Evolutionary conservation across 192 early-diverging fungal species (phyloP).

Genomic region (Backusella sp.): DNA sequence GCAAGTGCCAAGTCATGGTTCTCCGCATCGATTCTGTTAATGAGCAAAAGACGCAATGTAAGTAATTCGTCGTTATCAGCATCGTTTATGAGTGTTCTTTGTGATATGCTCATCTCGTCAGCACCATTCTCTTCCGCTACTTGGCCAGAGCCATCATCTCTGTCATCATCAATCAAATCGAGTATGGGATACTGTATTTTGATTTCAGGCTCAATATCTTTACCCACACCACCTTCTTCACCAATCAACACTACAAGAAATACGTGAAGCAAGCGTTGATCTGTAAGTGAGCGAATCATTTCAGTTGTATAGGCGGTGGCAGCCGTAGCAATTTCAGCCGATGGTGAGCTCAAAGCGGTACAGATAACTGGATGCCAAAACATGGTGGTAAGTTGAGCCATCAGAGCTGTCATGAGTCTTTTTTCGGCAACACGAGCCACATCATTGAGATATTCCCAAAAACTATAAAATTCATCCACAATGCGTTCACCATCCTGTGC

Average conservation of each 20-base stretch:
- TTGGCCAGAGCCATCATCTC: neutral
- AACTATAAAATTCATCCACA: slow-evolving; percentile 39
- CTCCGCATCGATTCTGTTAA: slow-evolving; percentile 33
- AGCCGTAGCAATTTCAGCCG: slow-evolving; percentile 27
- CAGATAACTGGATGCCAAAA: slow-evolving; percentile 41
- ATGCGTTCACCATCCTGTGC: slow-evolving; percentile 18
- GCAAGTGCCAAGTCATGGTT: slow-evolving; percentile 47
- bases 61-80: slow-evolving; percentile 10
- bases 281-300: slow-evolving; percentile 39
- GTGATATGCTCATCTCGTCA: neutral
- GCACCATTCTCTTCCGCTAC: neutral
- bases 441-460: slow-evolving; percentile 40
- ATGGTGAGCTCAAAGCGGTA: slow-evolving; percentile 30
- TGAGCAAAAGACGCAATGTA: slow-evolving; percentile 44
- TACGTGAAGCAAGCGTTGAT: slow-evolving; percentile 33
- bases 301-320: slow-evolving; percentile 39
- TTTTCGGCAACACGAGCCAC: slow-evolving; percentile 38
- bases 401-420: slow-evolving; percentile 33
- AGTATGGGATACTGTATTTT: neutral
- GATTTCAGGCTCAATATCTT: slow-evolving; percentile 38
- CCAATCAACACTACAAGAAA: slow-evolving; percentile 35
- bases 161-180: slow-evolving; percentile 19
- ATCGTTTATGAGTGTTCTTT: slow-evolving; percentile 6
- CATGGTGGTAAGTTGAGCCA: slow-evolving; percentile 36
- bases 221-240: slow-evolving; percentile 38